Evolutionary conservation across 2,329 filamentous ascomycete species (phyloP), one percentile per base, ranked within the genome.

Genomic region (Clarireedia paspali): DNA sequence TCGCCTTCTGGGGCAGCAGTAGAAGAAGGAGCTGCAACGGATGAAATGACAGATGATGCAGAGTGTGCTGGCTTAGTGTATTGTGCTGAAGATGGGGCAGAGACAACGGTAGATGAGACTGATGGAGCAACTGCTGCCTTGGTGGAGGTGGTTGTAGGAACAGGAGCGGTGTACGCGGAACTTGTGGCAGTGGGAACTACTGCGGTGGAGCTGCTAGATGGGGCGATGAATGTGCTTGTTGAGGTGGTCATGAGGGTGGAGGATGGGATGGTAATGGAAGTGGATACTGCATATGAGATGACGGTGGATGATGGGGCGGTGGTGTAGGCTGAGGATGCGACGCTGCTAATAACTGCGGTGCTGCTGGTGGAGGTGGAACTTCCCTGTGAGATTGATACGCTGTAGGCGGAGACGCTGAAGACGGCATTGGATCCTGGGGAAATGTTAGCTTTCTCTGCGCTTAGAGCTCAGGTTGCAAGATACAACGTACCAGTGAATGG

Each of bases 401-500:
- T 55, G 47, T 55, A 55, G 23, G 39, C 38, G 20, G 46, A 15
- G n/a, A 55, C 53, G 10, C 10, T 36, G 20, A 50, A 55, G 17
- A 50, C 47, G 26, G 53, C 53, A 15, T 38, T 20, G 26, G 47
- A 27, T 15, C 53, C 53, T 55, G 6, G 6, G 14, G 10, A 23
- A 24, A 24, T 12, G 10, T 17, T 7, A 12, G 9, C 10, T 24
- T 17, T 0, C 20, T 27, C 4, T n/a, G 4, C 6, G 39, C 20
- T 14, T 10, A 42, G n/a, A 20, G 4, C 5, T 20, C 14, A 20
- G n/a, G 39, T 42, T 17, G 14, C 6, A 40, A 20, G 40, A n/a
- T n/a, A 17, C 9, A 4, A 10, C 57, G 20, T 72, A 55, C 79
- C 80, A 44, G 72, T 73, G 61, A 56, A 82, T 2, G 79, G 75